Base-by-base conservation (phyloP, 345 rosid species). In the Lumnitzera littorea region DNA sequence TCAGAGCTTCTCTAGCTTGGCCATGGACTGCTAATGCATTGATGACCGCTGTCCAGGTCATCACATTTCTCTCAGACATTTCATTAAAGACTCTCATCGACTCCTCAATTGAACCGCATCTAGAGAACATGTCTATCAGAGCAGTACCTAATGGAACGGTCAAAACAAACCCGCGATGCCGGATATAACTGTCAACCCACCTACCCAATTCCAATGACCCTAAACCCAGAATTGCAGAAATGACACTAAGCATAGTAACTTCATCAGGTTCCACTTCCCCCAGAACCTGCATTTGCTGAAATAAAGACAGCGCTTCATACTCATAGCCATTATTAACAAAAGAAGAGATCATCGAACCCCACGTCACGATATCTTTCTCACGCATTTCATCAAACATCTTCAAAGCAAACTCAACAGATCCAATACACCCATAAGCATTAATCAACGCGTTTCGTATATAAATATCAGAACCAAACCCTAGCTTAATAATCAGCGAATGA, bases 11-110 rank as follows among this genome's bases (percentile, higher is more conserved):
- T n/a, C 27, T 61, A 47, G 76, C 43, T 1, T 54, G 68, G 11
- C 86, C 86, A 31, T 81, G 86, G 63, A 81, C 81, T 0, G 78
- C 82, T 11, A 84, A 77, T 13, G 84, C 86, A 14, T 63, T 76
- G 52, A 81, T 73, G 60, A 69, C 53, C 2, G 71, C 82, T 0
- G 78, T 78, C 86, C 89, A 81, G 3, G 80, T 74, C 58, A 56
- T 36, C 47, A 78, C 57, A 58, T 80, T 78, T 70, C 78, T 72
- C 5, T 57, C 61, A 0, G 78, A 62, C 84, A 81, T 76, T 57
- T 60, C 60, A 7, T 67, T 50, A 52, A 81, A 84, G 70, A 78
- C 67, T 67, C 70, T 60, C 20, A 72, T 53, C 6, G 77, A 68
- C 57, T 74, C 74, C 15, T 74, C 64, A 43, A 84, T 59, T 11